These are phyloP conservation scores for Vitis labrusca DNA, from an alignment of 164 flowering plant species.

Conservation along the genomic window DNA sequence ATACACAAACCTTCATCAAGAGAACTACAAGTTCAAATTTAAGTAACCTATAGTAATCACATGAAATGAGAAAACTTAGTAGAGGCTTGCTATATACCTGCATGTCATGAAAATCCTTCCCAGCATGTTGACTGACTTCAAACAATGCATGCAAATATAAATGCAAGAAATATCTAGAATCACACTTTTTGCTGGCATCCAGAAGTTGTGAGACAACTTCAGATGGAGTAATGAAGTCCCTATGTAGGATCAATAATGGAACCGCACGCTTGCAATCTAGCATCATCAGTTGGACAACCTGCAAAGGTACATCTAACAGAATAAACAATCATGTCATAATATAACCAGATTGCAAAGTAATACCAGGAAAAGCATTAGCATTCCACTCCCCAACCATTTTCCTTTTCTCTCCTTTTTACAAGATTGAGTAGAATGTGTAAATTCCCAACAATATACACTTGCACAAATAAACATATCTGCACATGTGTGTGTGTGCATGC, in stretches of 20 bases:
- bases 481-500: too few species aligned
- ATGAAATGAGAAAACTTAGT: neutral
- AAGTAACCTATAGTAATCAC: neutral
- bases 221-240: slow-evolving; percentile 63
- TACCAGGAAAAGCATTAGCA: neutral
- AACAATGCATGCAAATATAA: slow-evolving; percentile 83
- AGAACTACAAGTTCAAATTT: neutral
- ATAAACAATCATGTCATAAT: neutral
- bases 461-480: too few species aligned
- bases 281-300: slow-evolving; percentile 91
- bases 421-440: neutral
- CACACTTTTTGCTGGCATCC: slow-evolving; percentile 60
- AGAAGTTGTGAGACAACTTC: slow-evolving; percentile 80
- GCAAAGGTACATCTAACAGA: slow-evolving; percentile 15
- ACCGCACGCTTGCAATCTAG: slow-evolving; percentile 85
- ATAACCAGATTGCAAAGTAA: neutral
- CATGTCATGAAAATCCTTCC: slow-evolving; percentile 93
- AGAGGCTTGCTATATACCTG: slow-evolving; percentile 53
- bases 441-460: neutral
- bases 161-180: slow-evolving; percentile 77
- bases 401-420: neutral
- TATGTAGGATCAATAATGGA: slow-evolving; percentile 71
- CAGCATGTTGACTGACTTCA: slow-evolving; percentile 78
- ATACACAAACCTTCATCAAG: neutral
- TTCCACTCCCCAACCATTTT: too few species aligned